Evolutionary conservation across 257 asterid species (phyloP).

Genomic region (Prunella vulgaris): DNA sequence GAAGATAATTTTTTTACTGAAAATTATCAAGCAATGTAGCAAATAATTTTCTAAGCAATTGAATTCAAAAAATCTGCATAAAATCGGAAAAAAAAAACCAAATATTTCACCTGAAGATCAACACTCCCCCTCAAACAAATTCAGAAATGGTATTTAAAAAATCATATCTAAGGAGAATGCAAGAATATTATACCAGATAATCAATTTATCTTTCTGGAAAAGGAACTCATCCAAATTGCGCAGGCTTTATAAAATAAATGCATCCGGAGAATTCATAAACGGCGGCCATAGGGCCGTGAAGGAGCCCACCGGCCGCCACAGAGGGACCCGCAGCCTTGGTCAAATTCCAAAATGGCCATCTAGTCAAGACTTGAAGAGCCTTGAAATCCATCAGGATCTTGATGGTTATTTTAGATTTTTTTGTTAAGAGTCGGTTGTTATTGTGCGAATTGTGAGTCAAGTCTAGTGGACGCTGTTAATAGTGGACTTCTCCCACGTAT

Average conservation of each 20-base stretch:
- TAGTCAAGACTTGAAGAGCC: too few species aligned
- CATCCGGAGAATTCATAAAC: not conserved
- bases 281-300: not conserved
- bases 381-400: too few species aligned
- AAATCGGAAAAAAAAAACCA: not conserved
- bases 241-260: too few species aligned
- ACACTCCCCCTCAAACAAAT: not conserved
- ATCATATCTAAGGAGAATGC: not conserved
- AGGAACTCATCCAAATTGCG: not conserved
- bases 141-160: constrained; percentile 9
- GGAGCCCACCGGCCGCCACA: too few species aligned
- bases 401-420: too few species aligned
- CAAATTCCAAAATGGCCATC: too few species aligned
- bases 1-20: not conserved
- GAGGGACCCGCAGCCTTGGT: too few species aligned
- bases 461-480: not conserved
- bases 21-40: not conserved
- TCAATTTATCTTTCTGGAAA: too few species aligned
- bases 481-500: not conserved
- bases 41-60: not conserved
- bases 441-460: too few species aligned
- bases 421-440: too few species aligned
- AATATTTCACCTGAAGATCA: constrained; percentile 14
- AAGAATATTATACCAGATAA: not conserved
- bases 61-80: not conserved